Evolutionary conservation across 2,329 filamentous ascomycete genomes (phyloP), one percentile per base, ranked within the genome.

Genomic region (Calonectria pauciramosa): DNA sequence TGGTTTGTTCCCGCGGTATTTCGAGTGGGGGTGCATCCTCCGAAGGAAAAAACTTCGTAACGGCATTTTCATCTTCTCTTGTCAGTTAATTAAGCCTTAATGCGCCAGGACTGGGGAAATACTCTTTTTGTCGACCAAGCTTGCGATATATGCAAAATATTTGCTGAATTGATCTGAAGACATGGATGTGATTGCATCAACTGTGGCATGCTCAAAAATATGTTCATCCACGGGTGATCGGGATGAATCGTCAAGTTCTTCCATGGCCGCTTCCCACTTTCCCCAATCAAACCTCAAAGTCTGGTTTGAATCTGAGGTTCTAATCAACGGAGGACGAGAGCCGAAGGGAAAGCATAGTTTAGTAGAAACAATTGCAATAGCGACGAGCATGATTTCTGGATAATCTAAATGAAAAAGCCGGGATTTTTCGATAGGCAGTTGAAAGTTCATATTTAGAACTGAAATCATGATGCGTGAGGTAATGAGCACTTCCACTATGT

Each of bases 321-420:
- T 64, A 28, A 80, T 67, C 23, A 87, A 88, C 44, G 82, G 84
- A 10, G 89, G 90, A 77, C 88, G 80, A 28, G 87, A 86, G 80
- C 95, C 92, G 56, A 98, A 91, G 0, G 96, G 95, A 79, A 95
- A 96, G 26, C 94, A 88, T 3, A 98, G 84, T 80, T 98, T 98
- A 4, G 94, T 92, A 5, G 94, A 92, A 18, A 98, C 89, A 3
- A 98, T 87, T 4, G 98, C 84, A 4, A 95, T 86, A 5, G 93
- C 89, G 70, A 95, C 88, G 1, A 98, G 86, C 54, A 94, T 90
- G 8, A 94, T 87, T 81, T 99, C 97, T 0, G 97, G 95, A 75
- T 94, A 90, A 66, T 92, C 88, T 20, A 93, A 85, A 11, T 90
- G 85, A 32, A 88, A 85, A 73, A 88, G 85, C 74, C 85, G 85